Evolutionary conservation across 331 rosid species (phyloP).

Genomic region (Quercus lobata): DNA sequence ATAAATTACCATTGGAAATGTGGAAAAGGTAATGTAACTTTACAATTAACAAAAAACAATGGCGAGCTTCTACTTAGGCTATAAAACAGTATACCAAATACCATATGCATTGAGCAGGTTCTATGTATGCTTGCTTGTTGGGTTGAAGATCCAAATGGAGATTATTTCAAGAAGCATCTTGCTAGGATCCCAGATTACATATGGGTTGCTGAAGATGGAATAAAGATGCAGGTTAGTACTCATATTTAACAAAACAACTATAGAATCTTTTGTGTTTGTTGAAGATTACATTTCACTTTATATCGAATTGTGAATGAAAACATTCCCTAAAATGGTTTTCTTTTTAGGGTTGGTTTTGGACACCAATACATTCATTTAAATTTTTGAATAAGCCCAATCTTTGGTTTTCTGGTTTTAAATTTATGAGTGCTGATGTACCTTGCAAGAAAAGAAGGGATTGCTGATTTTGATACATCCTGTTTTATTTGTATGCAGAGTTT

Average conservation of each 20-base stretch:
- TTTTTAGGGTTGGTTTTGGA: background rate
- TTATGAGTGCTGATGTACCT: background rate
- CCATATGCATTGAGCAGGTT: slow-evolving; percentile 7
- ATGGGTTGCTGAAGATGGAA: slow-evolving; percentile 76
- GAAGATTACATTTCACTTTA: background rate
- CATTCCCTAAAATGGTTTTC: no score
- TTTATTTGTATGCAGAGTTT: slow-evolving; percentile 40
- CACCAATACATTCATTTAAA: background rate
- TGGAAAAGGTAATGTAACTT: slow-evolving; percentile 49
- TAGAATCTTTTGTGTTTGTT: background rate
- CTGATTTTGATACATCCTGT: background rate
- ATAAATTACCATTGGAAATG: slow-evolving; percentile 67
- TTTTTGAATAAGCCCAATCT: background rate
- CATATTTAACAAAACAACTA: background rate
- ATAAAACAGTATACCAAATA: background rate
- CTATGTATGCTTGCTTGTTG: slow-evolving; percentile 67
- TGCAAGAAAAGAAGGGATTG: background rate
- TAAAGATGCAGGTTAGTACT: slow-evolving; percentile 36
- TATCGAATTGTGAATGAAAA: background rate
- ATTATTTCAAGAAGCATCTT: slow-evolving; percentile 60
- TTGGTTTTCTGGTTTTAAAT: background rate
- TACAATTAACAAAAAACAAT: background rate
- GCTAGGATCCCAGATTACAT: slow-evolving; percentile 63
- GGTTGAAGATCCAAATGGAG: slow-evolving; percentile 75
- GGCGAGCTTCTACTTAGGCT: background rate